Evolutionary conservation across 2,329 filamentous ascomycete species (phyloP).

Genomic region (Apiospora phragmitis): DNA sequence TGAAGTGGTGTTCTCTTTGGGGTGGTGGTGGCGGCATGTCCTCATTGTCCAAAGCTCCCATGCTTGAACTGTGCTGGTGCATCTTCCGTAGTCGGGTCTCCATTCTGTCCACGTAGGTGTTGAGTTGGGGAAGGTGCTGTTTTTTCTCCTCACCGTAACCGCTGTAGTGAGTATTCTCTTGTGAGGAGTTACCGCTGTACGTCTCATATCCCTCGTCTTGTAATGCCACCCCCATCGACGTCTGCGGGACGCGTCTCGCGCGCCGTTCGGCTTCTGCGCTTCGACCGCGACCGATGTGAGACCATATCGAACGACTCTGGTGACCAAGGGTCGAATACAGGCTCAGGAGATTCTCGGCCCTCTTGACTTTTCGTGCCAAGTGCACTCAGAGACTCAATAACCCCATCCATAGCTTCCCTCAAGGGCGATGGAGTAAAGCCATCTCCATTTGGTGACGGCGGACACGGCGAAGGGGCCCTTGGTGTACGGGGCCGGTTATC

Average conservation of each 20-base stretch:
- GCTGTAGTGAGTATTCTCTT: conserved; percentile 43
- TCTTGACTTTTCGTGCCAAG: conserved; percentile 65
- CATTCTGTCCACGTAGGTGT: conserved; percentile 90
- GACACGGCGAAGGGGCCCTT: conserved; percentile 61
- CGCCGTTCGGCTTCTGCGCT: conserved; percentile 29
- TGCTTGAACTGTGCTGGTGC: conserved; percentile 59
- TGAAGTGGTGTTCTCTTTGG: conserved; percentile 51
- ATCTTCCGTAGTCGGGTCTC: conserved; percentile 76
- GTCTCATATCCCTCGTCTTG: conserved; percentile 64
- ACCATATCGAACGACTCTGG: conserved; percentile 77
- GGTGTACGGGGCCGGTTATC: conserved; percentile 47
- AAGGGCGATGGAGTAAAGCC: conserved; percentile 87
- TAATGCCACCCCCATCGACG: conserved; percentile 69
- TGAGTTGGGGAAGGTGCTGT: conserved; percentile 69
- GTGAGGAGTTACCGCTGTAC: conserved; percentile 55
- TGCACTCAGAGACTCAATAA: conserved; percentile 91
- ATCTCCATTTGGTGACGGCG: conserved; percentile 65
- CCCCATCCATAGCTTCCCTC: conserved; percentile 94
- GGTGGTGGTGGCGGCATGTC: conserved; percentile 29
- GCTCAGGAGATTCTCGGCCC: conserved; percentile 52
- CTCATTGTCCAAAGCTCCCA: conserved; percentile 29
- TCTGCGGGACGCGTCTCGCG: conserved; percentile 59
- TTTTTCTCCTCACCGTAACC: conserved; percentile 47
- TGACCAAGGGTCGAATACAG: conserved; percentile 77
- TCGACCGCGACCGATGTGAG: conserved; percentile 35